A percentile compares a stretch with the other conserved stretches of the same genome.
phyloP scores from a whole-genome alignment of 2,329 filamentous ascomycete genomes.

The Xylariaceae sp. region DNA sequence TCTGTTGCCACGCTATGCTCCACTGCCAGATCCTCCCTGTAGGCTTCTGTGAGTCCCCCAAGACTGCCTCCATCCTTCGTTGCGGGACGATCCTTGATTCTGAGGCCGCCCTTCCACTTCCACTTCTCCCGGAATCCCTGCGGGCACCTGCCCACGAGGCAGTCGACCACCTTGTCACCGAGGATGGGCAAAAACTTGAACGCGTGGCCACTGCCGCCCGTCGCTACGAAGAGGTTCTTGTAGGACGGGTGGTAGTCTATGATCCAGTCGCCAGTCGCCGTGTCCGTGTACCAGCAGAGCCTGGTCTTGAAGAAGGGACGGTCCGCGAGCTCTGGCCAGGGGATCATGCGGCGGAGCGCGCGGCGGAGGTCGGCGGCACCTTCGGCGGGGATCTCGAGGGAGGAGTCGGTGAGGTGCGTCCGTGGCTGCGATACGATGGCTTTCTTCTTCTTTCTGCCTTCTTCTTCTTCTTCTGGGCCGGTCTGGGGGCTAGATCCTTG shows the following conservation, averaged over 20 bases:
- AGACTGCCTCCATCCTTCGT: slow-evolving; percentile 43
- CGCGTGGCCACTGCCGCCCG: slow-evolving; percentile 58
- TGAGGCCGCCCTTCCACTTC: slow-evolving; percentile 50
- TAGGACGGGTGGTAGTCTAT: slow-evolving; percentile 62
- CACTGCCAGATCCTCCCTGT: slow-evolving; percentile 22
- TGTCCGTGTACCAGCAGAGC: slow-evolving; percentile 74
- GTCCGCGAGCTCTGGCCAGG: slow-evolving; percentile 47
- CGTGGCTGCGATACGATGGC: slow-evolving; percentile 34
- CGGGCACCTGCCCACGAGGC: slow-evolving; percentile 41
- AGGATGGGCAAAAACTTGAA: slow-evolving; percentile 67
- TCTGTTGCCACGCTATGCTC: slow-evolving; percentile 41
- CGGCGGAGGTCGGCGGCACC: slow-evolving; percentile 56
- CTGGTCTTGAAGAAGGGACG: slow-evolving; percentile 58
- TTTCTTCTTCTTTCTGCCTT: background rate
- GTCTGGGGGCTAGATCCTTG: too few species aligned
- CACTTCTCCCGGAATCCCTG: slow-evolving; percentile 51
- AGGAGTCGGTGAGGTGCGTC: slow-evolving; percentile 45
- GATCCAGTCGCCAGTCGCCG: slow-evolving; percentile 64
- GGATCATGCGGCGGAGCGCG: slow-evolving; percentile 56
- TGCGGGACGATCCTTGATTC: background rate
- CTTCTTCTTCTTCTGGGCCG: background rate
- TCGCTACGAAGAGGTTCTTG: slow-evolving; percentile 54
- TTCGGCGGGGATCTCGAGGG: slow-evolving; percentile 50
- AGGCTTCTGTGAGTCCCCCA: slow-evolving; percentile 13
- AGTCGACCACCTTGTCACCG: slow-evolving; percentile 56